Base-by-base conservation (phyloP, 352 stramenopile species). In the Phytophthora fragariaefolia region DNA sequence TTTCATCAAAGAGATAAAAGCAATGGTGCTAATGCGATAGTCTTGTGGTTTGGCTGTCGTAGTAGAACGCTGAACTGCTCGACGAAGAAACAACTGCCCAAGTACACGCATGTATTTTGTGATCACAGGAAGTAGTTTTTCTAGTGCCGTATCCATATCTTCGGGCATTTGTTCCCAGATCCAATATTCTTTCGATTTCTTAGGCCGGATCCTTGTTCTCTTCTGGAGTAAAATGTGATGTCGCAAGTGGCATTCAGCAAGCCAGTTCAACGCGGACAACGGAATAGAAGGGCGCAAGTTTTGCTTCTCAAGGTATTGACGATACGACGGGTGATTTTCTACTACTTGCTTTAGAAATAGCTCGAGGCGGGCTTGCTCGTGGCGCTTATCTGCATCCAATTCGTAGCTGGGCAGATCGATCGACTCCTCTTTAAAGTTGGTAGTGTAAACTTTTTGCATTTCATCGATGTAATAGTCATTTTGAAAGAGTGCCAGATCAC, bases 401-500 rank as follows among this genome's bases (percentile, higher is more conserved):
- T 22, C 24, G 45, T 23, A 24, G 3, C n/a, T 24, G 40, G 46
- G 8, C 2, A 60, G 43, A 2, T 57, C 47, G 26, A 28, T 64
- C 15, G 34, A 63, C 6, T 47, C 42, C 2, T 63, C 58, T 15
- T 50, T 43, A 24, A 55, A 55, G 13, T 38, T 55, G 6, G 34
- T 13, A 1, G 77, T 23, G 52, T 82, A 77, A 17, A 78, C 50
- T 45, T 68, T 58, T 23, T 80, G 68, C 28, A 90, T 58, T 22
- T 83, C 77, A 3, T 55, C 58, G 17, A 89, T 59, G 56, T 83
- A 92, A 47, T 80, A 83, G 15, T 77, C 76, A 43, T 88, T 89
- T 49, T 76, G 66, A 47, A 92, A 77, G 22, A 92, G 38, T 13
- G 64, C 66, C 30, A 92, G 70, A 58, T 88, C 83, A 2, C 81